phyloP scores from a whole-genome alignment of 768 basidiomycete species.

The Amanita phalloides region DNA sequence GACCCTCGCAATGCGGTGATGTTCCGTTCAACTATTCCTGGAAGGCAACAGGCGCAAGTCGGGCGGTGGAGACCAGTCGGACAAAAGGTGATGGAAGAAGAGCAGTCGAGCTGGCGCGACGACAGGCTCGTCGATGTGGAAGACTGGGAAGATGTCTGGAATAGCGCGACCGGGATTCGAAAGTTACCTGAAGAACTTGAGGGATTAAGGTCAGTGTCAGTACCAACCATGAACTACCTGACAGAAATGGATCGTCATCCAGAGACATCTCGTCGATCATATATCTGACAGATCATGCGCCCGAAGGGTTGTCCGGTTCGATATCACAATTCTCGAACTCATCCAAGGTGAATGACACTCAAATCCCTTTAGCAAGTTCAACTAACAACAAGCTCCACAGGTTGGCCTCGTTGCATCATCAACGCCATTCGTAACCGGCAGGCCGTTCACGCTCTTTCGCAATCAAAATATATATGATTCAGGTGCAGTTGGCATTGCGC shows the following conservation, averaged over 20 bases:
- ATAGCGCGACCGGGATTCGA: constrained; percentile 13
- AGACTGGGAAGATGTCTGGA: constrained; percentile 45
- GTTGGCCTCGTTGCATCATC: constrained; percentile 61
- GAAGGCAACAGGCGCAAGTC: constrained; percentile 47
- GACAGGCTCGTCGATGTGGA: constrained; percentile 7
- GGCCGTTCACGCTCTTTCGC: constrained; percentile 59
- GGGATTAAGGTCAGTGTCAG: constrained; percentile 22
- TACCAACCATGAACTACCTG: neutral
- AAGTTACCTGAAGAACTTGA: constrained; percentile 29
- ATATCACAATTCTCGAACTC: constrained; percentile 32
- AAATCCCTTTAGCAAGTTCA: neutral
- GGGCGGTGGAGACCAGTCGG: constrained; percentile 63
- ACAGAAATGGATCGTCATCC: constrained; percentile 12
- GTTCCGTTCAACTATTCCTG: constrained; percentile 58
- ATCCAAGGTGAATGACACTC: constrained; percentile 27
- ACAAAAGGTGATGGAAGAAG: constrained; percentile 15
- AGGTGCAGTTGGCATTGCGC: constrained; percentile 63
- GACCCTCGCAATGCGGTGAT: constrained; percentile 28
- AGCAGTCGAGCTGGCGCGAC: neutral
- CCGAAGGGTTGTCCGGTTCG: constrained; percentile 40
- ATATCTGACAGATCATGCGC: constrained; percentile 46
- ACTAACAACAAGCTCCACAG: constrained; percentile 17
- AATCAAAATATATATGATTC: constrained; percentile 42
- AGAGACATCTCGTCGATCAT: constrained; percentile 27
- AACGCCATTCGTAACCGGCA: constrained; percentile 72